Evolutionary conservation across 495 filamentous ascomycete genomes (phyloP).

Genomic region (Podospora comata): DNA sequence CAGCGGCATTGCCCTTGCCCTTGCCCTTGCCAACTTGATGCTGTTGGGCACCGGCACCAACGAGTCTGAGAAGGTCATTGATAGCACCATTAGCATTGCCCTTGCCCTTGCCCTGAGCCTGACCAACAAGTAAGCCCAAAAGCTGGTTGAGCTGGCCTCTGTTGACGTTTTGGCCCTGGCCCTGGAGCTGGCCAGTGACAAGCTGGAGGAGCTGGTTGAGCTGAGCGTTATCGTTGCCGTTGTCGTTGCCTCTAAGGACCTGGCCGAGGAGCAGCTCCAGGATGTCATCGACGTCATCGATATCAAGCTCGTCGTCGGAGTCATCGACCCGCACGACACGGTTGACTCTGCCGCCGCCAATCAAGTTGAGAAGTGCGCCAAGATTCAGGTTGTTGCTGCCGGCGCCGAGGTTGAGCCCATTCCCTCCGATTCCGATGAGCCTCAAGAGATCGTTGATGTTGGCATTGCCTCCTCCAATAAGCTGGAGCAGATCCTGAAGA

Average conservation of each 20-base stretch:
- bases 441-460: neutral
- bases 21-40: neutral
- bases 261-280: neutral
- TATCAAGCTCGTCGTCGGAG: neutral
- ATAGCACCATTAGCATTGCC: neutral
- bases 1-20: neutral
- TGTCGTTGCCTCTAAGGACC: neutral
- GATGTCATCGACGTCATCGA: neutral
- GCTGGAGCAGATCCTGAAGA: neutral
- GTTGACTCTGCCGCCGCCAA: neutral
- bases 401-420: neutral
- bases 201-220: slow-evolving; percentile 4
- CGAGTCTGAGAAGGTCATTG: neutral
- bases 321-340: neutral
- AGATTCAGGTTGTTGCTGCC: slow-evolving; percentile 1
- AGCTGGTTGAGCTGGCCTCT: neutral
- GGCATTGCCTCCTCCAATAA: slow-evolving; percentile 2
- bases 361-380: neutral
- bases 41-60: neutral
- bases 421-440: neutral
- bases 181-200: neutral
- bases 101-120: neutral
- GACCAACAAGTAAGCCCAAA: neutral
- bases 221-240: neutral
- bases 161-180: neutral